Evolutionary conservation across 805 yeast species (phyloP).

Genomic region (Metschnikowia cerradonensis): DNA sequence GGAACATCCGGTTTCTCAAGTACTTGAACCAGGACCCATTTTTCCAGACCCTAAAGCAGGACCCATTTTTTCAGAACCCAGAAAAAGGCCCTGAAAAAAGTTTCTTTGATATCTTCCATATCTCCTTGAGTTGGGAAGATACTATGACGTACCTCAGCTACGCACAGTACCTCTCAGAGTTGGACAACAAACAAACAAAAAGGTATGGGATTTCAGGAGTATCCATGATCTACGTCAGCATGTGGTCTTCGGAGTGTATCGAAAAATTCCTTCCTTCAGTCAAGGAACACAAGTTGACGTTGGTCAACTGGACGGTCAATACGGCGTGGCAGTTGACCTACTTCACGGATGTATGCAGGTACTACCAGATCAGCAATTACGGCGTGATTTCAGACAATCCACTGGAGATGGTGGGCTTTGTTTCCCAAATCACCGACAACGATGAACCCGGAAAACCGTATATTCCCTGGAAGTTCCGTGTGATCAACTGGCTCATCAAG

Average conservation of each 20-base stretch:
- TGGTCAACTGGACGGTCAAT: slow-evolving; percentile 41
- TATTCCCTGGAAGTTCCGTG: slow-evolving; percentile 5
- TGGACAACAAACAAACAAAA: slow-evolving; percentile 8
- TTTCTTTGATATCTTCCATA: slow-evolving; percentile 35
- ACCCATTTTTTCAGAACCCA: slow-evolving; percentile 24
- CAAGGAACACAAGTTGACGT: slow-evolving; percentile 27
- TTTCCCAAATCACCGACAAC: background rate
- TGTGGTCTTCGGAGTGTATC: slow-evolving; percentile 36
- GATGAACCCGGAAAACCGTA: background rate
- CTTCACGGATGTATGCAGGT: slow-evolving; percentile 24
- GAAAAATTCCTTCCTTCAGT: slow-evolving; percentile 35
- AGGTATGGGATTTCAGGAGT: slow-evolving; percentile 33
- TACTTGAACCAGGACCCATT: slow-evolving; percentile 37
- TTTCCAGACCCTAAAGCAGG: slow-evolving; percentile 21
- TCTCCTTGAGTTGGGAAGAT: slow-evolving; percentile 32
- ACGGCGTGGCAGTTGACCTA: slow-evolving; percentile 32
- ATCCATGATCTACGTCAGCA: slow-evolving; percentile 33
- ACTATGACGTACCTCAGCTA: slow-evolving; percentile 32
- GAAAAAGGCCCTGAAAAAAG: slow-evolving; percentile 8
- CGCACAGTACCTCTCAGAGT: slow-evolving; percentile 30
- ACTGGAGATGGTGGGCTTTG: slow-evolving; percentile 12
- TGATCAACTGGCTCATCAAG: slow-evolving; percentile 7
- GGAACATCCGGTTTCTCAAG: slow-evolving; percentile 37
- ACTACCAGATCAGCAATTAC: slow-evolving; percentile 25
- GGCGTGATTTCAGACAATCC: slow-evolving; percentile 39